Evolutionary conservation across 495 filamentous ascomycete genomes (phyloP).

Genomic region (Aspergillus egyptiacus): DNA sequence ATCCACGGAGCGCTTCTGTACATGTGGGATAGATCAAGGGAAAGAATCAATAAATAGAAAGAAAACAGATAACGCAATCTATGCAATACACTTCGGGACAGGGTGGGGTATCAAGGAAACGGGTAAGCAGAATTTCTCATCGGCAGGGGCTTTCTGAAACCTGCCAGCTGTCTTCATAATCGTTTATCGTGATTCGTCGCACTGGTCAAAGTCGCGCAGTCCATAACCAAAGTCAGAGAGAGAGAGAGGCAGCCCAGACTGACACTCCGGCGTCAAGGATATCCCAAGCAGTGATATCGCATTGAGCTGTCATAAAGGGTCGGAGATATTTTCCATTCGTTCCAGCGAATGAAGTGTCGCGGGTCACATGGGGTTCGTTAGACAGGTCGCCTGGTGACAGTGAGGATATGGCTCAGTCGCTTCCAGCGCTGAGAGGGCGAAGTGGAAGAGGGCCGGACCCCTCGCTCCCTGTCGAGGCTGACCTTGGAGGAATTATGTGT

Average conservation of each 20-base stretch:
- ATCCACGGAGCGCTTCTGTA: not conserved
- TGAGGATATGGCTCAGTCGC: slow-evolving; percentile 34
- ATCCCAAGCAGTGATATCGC: not conserved
- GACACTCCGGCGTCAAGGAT: no score
- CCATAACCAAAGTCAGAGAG: not conserved
- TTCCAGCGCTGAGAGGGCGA: slow-evolving; percentile 39
- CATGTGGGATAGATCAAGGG: not conserved
- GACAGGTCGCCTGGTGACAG: slow-evolving; percentile 21
- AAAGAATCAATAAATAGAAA: no score
- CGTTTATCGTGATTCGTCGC: slow-evolving; percentile 8
- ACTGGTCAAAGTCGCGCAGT: not conserved
- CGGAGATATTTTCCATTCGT: not conserved
- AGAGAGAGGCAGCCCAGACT: not conserved
- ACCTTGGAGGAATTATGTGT: slow-evolving; percentile 33
- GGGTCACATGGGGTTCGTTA: not conserved
- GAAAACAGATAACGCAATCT: slow-evolving; percentile 8
- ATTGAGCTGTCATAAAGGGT: not conserved
- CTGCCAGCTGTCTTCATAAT: slow-evolving; percentile 11
- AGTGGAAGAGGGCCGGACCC: slow-evolving; percentile 20
- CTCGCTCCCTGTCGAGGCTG: slow-evolving; percentile 26
- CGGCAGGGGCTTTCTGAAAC: slow-evolving; percentile 1
- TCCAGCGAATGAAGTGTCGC: not conserved
- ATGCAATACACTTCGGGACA: slow-evolving; percentile 6
- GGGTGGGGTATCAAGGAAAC: slow-evolving; percentile 11
- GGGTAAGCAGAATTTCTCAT: slow-evolving; percentile 11